Evolutionary conservation across 306 rosid genomes (phyloP), one percentile per base, ranked within the genome.

Genomic region (Gillenia trifoliata): DNA sequence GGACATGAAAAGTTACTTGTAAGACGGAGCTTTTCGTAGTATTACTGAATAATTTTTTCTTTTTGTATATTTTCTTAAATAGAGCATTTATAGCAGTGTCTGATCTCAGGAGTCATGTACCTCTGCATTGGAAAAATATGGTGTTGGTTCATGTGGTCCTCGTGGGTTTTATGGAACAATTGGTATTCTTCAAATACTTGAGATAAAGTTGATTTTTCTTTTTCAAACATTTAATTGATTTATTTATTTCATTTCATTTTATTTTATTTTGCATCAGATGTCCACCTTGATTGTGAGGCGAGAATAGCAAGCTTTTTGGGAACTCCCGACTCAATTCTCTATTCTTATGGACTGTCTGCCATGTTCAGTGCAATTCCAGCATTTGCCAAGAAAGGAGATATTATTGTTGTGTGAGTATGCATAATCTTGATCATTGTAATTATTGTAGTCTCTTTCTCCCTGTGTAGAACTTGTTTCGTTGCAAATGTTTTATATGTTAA

Each of bases 341-440:
- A 92, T 85, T 90, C 99, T 36, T 95, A 86, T 78, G 99, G 99
- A 72, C 92, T 95, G 31, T 95, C 99, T 78, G 86, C 99, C 80
- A 89, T 89, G 99, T 95, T 95, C 85, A 95, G 99, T 89, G 98
- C 98, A 57, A 95, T 95, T 85, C 99, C 98, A 65, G 97, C 98
- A 75, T 95, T 95, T 85, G 89, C 91, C 66, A 92, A 95, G 76
- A 92, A 89, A 70, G 98, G 99, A 71, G 99, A 95, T 70, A 72
- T 95, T 64, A 83, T 95, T 80, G 99, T 95, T 64, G 99, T 80
- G 99, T 95, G 88, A 90, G 99, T 83, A 75, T 74, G 29, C 71
- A 33, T 71, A 71, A 43, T 75, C 75, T 72, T 13, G 23, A 41
- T 60, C 40, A 70, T 79, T 45, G 23, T 66, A 25, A 66, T 45